phyloP scores from a whole-genome alignment of 2,329 filamentous ascomycete genomes.

The Magnaporthiopsis incrustans region DNA sequence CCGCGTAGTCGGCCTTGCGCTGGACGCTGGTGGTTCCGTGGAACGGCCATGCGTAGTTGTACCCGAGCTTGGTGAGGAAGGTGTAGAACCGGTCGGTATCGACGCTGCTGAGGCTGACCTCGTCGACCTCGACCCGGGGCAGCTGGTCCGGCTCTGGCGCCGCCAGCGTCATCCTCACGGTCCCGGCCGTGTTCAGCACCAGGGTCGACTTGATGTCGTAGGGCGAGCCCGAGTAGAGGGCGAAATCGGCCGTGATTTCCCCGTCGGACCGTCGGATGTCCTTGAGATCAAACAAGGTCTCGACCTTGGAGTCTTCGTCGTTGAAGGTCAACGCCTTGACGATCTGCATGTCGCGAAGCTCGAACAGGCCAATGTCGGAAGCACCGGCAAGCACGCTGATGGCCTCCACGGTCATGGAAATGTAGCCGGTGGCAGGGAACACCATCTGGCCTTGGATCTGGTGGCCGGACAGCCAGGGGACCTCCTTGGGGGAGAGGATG shows the following conservation, averaged over 20 bases:
- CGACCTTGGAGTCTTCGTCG: neutral
- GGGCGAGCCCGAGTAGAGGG: neutral
- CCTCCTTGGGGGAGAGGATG: slow-evolving; percentile 15
- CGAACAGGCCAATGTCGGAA: neutral
- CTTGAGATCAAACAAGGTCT: neutral
- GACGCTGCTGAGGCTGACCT: neutral
- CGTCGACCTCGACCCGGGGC: neutral
- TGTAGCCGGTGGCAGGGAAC: slow-evolving; percentile 22
- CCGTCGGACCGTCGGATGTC: neutral
- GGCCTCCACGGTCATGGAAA: slow-evolving; percentile 7
- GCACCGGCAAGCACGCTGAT: too few species aligned
- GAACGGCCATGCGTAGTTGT: neutral
- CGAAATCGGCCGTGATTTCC: neutral
- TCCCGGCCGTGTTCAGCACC: neutral
- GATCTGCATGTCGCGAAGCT: neutral
- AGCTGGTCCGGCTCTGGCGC: neutral
- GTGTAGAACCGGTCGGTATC: slow-evolving; percentile 2
- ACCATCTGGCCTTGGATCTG: slow-evolving; percentile 24
- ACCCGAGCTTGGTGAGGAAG: neutral
- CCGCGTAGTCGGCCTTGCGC: neutral
- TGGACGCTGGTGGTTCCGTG: neutral
- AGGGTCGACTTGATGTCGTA: neutral
- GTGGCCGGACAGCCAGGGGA: slow-evolving; percentile 33
- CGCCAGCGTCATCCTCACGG: neutral
- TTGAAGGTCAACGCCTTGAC: neutral